Evolutionary conservation across 1,284 basidiomycete species (phyloP), one percentile per base, ranked within the genome.

Genomic region (Tilletiopsis washingtonensis): DNA sequence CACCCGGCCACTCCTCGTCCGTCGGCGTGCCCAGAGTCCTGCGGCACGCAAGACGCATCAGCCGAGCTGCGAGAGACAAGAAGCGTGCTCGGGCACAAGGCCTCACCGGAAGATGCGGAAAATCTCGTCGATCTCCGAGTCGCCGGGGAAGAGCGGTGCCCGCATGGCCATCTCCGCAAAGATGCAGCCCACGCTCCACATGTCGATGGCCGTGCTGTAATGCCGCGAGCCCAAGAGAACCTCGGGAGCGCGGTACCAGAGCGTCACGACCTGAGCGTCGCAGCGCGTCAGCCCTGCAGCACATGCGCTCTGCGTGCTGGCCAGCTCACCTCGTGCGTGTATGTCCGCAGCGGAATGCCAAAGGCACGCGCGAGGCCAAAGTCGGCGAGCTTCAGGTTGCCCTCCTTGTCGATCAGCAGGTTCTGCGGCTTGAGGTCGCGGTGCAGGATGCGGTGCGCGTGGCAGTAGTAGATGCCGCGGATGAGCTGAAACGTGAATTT

Each of bases 121-220:
- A 64, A 98, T 98, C 77, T 98, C 91, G 77, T 98, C 93, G 67
- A 98, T 98, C 76, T 98, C 93, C 24, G 91, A 96, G 76, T 98
- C 93, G 7, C 94, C 93, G 12, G 93, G 91, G 81, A 97, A 97
- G 21, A 97, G 79, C 1, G 93, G 91, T 61, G 84, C 81, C 21
- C 90, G 84, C 80, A 87, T 83, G 48, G 86, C 82, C 89, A 93
- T 91, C 75, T 93, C 89, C 6, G 89, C 89, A 55, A 72, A 69
- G 69, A 93, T 93, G 64, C 88, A 90, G 15, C 91, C 93, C 21
- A 96, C 91, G 41, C 87, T 91, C 93, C 93, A 98, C 82, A 97
- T 93, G 76, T 98, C 94, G 68, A 97, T 89, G 25, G 88, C 69
- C 3, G 94, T 98, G 19, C 86, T 85, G 76, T 98, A 98, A 72